These are phyloP conservation scores for Digitaria exilis DNA, from an alignment of 202 grass and related monocot genomes.

Conservation along the genomic window DNA sequence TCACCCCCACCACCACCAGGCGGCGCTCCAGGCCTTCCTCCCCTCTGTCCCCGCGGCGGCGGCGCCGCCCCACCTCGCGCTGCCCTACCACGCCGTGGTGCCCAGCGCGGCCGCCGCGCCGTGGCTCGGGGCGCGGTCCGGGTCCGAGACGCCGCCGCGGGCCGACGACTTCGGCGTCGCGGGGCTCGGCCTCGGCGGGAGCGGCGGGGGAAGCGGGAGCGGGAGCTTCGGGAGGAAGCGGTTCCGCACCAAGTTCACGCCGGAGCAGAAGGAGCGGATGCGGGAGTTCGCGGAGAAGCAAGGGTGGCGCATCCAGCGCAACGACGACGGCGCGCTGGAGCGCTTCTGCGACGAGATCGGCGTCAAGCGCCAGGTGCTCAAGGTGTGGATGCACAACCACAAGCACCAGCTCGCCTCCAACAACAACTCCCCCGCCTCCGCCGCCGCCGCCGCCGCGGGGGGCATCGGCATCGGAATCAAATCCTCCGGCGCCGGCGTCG, in stretches of 20 bases:
- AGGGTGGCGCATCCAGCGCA: slow-evolving; percentile 81
- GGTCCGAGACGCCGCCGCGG: slow-evolving; percentile 79
- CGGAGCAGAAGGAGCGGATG: slow-evolving; percentile 79
- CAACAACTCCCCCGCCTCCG: background rate
- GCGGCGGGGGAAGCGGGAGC: background rate
- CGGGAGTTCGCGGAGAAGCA: slow-evolving; percentile 77
- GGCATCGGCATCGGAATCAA: background rate
- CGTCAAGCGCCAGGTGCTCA: slow-evolving; percentile 76
- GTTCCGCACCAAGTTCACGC: slow-evolving; percentile 72
- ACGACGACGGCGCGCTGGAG: slow-evolving; percentile 67
- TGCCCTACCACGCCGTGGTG: slow-evolving; percentile 71
- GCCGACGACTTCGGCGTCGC: slow-evolving; percentile 43
- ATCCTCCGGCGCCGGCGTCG: too few relatives aligned
- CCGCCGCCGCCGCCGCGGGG: background rate
- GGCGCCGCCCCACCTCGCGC: slow-evolving; percentile 52
- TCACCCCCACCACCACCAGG: slow-evolving; percentile 4
- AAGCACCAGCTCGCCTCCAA: slow-evolving; percentile 69
- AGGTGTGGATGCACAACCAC: slow-evolving; percentile 99
- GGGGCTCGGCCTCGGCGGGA: background rate
- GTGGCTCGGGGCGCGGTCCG: slow-evolving; percentile 39
- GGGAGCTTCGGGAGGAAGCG: slow-evolving; percentile 45
- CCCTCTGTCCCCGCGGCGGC: slow-evolving; percentile 13
- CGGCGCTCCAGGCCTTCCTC: slow-evolving; percentile 46
- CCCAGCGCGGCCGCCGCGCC: slow-evolving; percentile 36
- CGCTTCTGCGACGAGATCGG: slow-evolving; percentile 86